Conservation (phyloP, 345 rosid species). For the Jatropha curcas region DNA sequence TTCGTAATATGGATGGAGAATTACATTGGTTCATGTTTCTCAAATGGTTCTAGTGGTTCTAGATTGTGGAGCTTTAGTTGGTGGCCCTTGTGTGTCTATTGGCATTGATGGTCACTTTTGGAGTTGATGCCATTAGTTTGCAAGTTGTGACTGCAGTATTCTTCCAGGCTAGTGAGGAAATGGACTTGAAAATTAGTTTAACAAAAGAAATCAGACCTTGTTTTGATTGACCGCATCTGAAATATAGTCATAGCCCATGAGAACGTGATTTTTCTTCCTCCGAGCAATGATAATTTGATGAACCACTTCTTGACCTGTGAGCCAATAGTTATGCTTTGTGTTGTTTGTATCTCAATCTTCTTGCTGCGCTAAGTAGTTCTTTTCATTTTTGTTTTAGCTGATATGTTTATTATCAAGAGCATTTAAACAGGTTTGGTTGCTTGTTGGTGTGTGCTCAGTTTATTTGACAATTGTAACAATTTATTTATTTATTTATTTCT, state of each 20-base stretch:
- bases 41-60: not conserved
- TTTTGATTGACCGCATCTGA: not conserved
- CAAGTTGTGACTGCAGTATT: not conserved
- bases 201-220: not conserved
- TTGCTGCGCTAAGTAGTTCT: not conserved
- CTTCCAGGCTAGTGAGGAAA: not conserved
- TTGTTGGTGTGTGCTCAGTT: not conserved
- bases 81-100: not conserved
- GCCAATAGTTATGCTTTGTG: not conserved
- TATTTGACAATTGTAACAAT: not conserved
- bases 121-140: conserved; percentile 1
- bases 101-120: not conserved
- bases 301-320: not conserved
- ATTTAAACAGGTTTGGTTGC: not conserved
- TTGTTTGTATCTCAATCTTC: conserved; percentile 3
- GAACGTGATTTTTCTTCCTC: not conserved
- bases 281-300: not conserved
- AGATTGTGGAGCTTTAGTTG: not conserved
- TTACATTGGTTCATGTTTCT: not conserved
- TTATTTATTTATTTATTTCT: not conserved
- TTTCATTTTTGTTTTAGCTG: not conserved
- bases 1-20: too few species aligned
- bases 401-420: not conserved
- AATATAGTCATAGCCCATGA: not conserved
- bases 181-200: not conserved